Evolutionary conservation across 2,329 filamentous ascomycete species (phyloP), one percentile per base, ranked within the genome.

Genomic region (Phaeosphaeria sp.): DNA sequence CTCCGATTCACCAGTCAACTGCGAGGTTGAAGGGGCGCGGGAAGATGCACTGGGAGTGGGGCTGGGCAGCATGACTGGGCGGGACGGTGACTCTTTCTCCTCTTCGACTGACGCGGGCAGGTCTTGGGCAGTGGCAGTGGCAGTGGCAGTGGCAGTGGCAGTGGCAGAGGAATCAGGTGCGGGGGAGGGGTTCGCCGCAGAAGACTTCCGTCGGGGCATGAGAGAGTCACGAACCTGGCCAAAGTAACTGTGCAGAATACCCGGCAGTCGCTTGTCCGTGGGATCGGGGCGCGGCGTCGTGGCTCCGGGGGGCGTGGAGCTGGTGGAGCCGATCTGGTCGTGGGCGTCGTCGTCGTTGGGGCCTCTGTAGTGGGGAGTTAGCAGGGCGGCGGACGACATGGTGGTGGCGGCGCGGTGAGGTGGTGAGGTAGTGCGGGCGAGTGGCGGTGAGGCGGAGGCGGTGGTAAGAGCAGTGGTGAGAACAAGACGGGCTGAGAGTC

Each of bases 211-310:
- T 64, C 73, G 71, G 64, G 73, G 71, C 66, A 77, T 74, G 86
- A 87, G 85, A 72, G 76, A 78, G 66, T 87, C 86, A 97, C 95
- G 89, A 96, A 99, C 95, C 94, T 99, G 95, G 83, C 90, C 90
- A 86, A 98, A 97, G 85, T 95, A 97, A 84, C 90, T 96, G 79
- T 89, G 87, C 86, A 95, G 90, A 83, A 98, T 96, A 77, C 93
- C 92, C 68, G 95, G 95, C 76, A 96, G 85, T 81, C 95, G 90
- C 82, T 97, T 97, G 83, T 99, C 95, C 74, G 91, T 89, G 64
- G 90, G 89, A 80, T 98, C 94, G 67, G 95, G 95, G 74, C 93
- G 91, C 68, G 95, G 95, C 63, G 95, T 99, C 67, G 92, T 91
- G 78, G 96, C 87, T 73, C 93, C 93, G 69, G 93, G 96, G 73